phyloP scores from a whole-genome alignment of 495 filamentous ascomycete genomes.

The Astrothelium macrocarpum region DNA sequence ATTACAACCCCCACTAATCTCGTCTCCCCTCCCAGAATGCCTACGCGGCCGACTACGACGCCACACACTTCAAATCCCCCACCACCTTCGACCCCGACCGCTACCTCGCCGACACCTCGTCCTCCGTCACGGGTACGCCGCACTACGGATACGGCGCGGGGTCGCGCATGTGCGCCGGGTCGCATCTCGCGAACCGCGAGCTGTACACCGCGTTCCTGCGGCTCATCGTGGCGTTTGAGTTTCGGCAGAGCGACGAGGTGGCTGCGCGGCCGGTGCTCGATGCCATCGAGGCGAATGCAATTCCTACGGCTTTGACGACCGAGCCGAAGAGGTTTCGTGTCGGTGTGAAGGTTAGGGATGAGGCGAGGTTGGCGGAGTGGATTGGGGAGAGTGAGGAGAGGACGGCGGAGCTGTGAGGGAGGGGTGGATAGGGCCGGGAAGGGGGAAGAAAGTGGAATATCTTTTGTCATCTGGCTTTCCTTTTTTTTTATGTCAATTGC shows the following conservation, averaged over 20 bases:
- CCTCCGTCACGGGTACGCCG: slow-evolving; percentile 50
- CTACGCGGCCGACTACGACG: slow-evolving; percentile 61
- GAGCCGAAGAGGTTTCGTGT: slow-evolving; percentile 58
- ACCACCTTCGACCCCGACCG: slow-evolving; percentile 52
- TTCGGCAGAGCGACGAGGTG: slow-evolving; percentile 41
- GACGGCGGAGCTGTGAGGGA: slow-evolving; percentile 42
- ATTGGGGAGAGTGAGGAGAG: slow-evolving; percentile 41
- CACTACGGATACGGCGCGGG: slow-evolving; percentile 65
- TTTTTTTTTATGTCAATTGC: no score
- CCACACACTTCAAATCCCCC: slow-evolving; percentile 52
- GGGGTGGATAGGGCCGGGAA: neutral
- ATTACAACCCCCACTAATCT: neutral
- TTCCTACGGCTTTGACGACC: slow-evolving; percentile 55
- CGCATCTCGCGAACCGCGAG: slow-evolving; percentile 57
- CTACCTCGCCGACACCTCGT: slow-evolving; percentile 42
- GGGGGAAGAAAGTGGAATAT: neutral
- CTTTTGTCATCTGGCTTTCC: no score
- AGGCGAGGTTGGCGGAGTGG: slow-evolving; percentile 40
- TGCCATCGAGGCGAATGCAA: slow-evolving; percentile 52
- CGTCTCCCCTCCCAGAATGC: slow-evolving; percentile 41
- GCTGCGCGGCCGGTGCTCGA: slow-evolving; percentile 48
- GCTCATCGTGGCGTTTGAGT: slow-evolving; percentile 56
- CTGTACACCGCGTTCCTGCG: slow-evolving; percentile 58
- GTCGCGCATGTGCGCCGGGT: slow-evolving; percentile 64
- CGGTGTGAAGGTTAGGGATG: slow-evolving; percentile 41